Conservation (phyloP, 495 filamentous ascomycete genomes). For the Penicillium daleae region DNA sequence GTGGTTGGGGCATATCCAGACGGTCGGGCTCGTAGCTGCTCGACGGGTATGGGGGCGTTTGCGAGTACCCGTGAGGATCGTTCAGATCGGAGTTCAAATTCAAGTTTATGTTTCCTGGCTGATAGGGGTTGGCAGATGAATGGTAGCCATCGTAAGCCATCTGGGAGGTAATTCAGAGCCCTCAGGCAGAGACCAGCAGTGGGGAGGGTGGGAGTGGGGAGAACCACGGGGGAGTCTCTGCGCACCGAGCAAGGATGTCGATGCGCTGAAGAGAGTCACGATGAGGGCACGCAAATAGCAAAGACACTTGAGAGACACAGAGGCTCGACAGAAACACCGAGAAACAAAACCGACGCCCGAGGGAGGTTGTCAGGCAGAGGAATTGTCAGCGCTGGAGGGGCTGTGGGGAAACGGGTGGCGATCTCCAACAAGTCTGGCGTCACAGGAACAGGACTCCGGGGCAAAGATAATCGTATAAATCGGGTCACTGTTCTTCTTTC, state of each 20-base stretch:
- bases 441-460: neutral
- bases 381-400: constrained; percentile 22
- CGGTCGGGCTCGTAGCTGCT: constrained; percentile 37
- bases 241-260: constrained; percentile 5
- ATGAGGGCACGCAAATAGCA: neutral
- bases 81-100: constrained; percentile 27
- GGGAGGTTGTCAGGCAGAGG: constrained; percentile 19
- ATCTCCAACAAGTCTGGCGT: constrained; percentile 21
- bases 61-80: constrained; percentile 26
- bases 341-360: neutral
- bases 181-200: neutral
- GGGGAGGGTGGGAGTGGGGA: neutral
- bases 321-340: neutral
- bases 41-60: constrained; percentile 42
- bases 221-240: constrained; percentile 5
- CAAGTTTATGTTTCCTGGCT: constrained; percentile 33
- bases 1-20: constrained; percentile 48
- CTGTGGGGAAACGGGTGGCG: constrained; percentile 23
- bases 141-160: constrained; percentile 52
- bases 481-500: neutral
- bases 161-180: neutral
- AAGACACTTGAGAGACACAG: neutral
- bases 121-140: constrained; percentile 29
- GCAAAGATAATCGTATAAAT: no score
- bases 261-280: constrained; percentile 8